These are phyloP conservation scores for Lachnellula suecica DNA, from an alignment of 2,329 filamentous ascomycete species.

Conservation along the genomic window DNA sequence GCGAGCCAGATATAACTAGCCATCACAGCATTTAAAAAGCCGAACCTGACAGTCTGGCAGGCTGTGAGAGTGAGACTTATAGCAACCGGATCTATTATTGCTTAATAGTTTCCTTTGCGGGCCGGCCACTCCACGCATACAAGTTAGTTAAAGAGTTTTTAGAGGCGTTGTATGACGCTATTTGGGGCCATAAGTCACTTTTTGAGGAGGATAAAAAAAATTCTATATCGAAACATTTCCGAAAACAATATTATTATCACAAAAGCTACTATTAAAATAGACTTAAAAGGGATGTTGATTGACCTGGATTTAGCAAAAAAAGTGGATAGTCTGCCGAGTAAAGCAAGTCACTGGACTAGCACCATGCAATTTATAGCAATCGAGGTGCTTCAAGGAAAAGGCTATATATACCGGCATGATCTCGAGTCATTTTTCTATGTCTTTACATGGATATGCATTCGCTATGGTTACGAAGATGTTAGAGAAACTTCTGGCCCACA, in stretches of 20 bases:
- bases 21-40: slow-evolving; percentile 4
- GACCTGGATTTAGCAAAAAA: slow-evolving; percentile 35
- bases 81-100: slow-evolving; percentile 33
- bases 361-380: slow-evolving; percentile 39
- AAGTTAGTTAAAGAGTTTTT: slow-evolving; percentile 34
- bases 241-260: slow-evolving; percentile 39
- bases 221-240: slow-evolving; percentile 39
- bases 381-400: slow-evolving; percentile 32
- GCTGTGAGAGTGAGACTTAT: slow-evolving; percentile 20
- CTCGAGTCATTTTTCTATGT: slow-evolving; percentile 35
- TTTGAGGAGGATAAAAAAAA: slow-evolving; percentile 31
- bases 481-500: background rate
- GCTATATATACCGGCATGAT: slow-evolving; percentile 36
- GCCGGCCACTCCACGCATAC: slow-evolving; percentile 31
- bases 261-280: slow-evolving; percentile 4
- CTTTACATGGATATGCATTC: slow-evolving; percentile 12
- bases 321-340: slow-evolving; percentile 21
- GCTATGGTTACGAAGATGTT: slow-evolving; percentile 6
- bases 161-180: slow-evolving; percentile 34
- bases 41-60: slow-evolving; percentile 10
- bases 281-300: slow-evolving; percentile 29
- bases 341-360: slow-evolving; percentile 28
- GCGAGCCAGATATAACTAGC: background rate
- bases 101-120: slow-evolving; percentile 32
- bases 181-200: slow-evolving; percentile 37